phyloP scores from a whole-genome alignment of 2,329 filamentous ascomycete genomes.

The Didymosphaeria variabile region DNA sequence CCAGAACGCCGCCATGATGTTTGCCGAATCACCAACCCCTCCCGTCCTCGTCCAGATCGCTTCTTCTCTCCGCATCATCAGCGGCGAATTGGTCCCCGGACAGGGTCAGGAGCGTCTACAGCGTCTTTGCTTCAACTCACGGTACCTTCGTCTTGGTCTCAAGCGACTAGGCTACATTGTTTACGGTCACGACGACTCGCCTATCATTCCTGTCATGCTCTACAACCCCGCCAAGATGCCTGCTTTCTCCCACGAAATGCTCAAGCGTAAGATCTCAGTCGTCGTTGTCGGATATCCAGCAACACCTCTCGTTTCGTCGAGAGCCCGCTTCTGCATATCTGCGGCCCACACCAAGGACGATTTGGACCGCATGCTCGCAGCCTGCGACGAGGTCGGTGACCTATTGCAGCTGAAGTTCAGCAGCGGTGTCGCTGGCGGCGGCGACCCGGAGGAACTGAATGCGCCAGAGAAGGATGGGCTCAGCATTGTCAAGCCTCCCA shows the following conservation, averaged over 20 bases:
- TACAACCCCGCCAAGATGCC: conserved; percentile 99
- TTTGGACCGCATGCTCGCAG: conserved; percentile 84
- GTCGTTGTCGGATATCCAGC: conserved; percentile 98
- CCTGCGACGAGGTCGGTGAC: conserved; percentile 92
- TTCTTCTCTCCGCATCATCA: conserved; percentile 85
- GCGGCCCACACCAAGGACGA: conserved; percentile 98
- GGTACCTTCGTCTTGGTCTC: conserved; percentile 95
- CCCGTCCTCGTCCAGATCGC: conserved; percentile 91
- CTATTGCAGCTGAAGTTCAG: conserved; percentile 95
- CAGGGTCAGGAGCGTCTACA: conserved; percentile 96
- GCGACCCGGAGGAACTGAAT: conserved; percentile 78
- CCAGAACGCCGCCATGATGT: conserved; percentile 85
- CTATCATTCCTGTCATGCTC: conserved; percentile 91
- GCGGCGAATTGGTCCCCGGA: conserved; percentile 84
- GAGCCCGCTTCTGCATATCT: conserved; percentile 94
- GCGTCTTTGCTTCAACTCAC: conserved; percentile 96
- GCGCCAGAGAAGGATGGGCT: conserved; percentile 65
- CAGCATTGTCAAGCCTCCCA: conserved; percentile 68
- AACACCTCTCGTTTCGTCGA: conserved; percentile 92
- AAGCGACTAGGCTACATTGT: conserved; percentile 97
- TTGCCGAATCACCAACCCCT: conserved; percentile 87
- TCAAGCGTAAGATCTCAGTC: conserved; percentile 95
- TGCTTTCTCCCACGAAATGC: conserved; percentile 98
- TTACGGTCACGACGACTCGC: conserved; percentile 96
- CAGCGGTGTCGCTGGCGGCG: conserved; percentile 91